Evolutionary conservation across 306 rosid genomes (phyloP), one percentile per base, ranked within the genome.

Genomic region (Trifolium pratense): DNA sequence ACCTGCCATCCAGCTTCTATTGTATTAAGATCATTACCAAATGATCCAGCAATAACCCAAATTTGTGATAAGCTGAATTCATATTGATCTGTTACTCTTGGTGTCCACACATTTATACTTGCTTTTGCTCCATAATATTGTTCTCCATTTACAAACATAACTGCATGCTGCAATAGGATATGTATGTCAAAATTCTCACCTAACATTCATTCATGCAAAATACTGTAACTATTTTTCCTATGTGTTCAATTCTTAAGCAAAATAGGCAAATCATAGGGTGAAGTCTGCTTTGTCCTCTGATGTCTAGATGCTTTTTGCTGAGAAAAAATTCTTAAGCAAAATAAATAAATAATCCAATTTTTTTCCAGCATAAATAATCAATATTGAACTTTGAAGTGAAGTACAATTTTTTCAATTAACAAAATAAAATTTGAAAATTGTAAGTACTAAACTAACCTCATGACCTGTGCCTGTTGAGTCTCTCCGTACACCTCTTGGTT

Each of bases 1-100:
- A 75, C 99, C 97, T 95, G 99, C 99, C 99, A 95, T 70, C 99
- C 99, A 77, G 99, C 99, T 88, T 95, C 99, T 40, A 95, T 86
- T 83, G 99, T 95, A 65, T 95, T 95, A 0, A 95, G 82, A 79
- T 95, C 97, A 78, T 92, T 51, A 9, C 92, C 96, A 80, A 95
- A 95, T 1, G 97, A 87, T 46, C 99, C 99, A 70, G 97, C 92
- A 77, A 95, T 95, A 52, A 95, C 85, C 99, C 99, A 95, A 17
- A 95, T 86, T 74, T 95, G 99, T 69, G 99, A 95, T 32, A 95
- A 91, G 80, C 99, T 95, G 81, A 95, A 95, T 49, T 95, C 99
- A 48, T 86, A 89, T 64, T 72, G 92, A 81, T 91, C 90, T 1
- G 86, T 86, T 32, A 95, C 99, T 0, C 62, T 62, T 0, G 99